A percentile compares a stretch with the other conserved stretches of the same genome.
Conservation (phyloP, 805 yeast genomes). For the Candida andamanensis region DNA sequence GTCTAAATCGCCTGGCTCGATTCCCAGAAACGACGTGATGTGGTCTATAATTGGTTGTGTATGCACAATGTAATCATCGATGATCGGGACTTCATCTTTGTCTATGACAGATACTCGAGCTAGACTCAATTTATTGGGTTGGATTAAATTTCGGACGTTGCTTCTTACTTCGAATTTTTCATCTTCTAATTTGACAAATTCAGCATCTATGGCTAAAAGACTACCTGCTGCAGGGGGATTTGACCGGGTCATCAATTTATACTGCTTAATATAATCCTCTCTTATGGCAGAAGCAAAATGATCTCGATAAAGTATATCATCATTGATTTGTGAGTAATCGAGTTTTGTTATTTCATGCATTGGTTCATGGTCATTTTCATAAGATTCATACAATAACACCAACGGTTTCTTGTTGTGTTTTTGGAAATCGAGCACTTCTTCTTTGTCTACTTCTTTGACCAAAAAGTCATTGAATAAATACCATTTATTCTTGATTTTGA, state of each 20-base stretch:
- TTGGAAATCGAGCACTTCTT: conserved; percentile 70
- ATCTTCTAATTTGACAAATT: conserved; percentile 77
- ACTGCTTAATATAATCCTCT: conserved; percentile 54
- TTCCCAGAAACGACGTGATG: conserved; percentile 89
- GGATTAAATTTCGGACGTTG: conserved; percentile 63
- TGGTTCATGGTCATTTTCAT: conserved; percentile 26
- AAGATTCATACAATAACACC: conserved; percentile 57
- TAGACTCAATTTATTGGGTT: conserved; percentile 70
- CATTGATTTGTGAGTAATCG: conserved; percentile 44
- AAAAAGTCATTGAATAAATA: conserved; percentile 85
- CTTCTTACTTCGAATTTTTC: conserved; percentile 76
- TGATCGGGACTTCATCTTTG: conserved; percentile 69
- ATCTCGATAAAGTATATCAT: conserved; percentile 65
- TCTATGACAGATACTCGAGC: conserved; percentile 88
- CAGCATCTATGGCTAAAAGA: conserved; percentile 92
- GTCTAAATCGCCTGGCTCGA: conserved; percentile 85
- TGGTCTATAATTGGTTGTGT: conserved; percentile 73
- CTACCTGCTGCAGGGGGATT: conserved; percentile 76
- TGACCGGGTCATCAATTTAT: conserved; percentile 56
- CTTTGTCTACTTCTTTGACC: conserved; percentile 67
- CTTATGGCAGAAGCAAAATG: conserved; percentile 66
- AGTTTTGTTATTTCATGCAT: conserved; percentile 16
- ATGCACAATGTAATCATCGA: conserved; percentile 87
- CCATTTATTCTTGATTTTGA: conserved; percentile 58
- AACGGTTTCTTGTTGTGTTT: conserved; percentile 84